phyloP scores from a whole-genome alignment of 495 filamentous ascomycete species.

The Penicillium turbatum region DNA sequence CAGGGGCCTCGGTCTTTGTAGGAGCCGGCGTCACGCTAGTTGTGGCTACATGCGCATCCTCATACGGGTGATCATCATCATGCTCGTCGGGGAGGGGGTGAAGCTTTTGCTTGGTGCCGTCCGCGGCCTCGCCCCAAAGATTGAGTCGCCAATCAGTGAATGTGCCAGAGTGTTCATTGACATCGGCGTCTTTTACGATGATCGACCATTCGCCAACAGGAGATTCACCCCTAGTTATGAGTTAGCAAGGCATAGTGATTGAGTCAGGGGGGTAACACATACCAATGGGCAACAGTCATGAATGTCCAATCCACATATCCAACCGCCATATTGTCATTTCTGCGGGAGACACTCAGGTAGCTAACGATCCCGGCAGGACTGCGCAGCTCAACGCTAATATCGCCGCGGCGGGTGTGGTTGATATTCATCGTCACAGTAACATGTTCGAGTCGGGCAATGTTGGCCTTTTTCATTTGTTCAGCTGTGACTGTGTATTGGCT shows the following conservation, averaged over 20 bases:
- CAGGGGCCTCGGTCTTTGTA: constrained; percentile 38
- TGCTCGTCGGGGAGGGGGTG: constrained; percentile 81
- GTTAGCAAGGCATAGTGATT: constrained; percentile 9
- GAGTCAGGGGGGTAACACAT: constrained; percentile 27
- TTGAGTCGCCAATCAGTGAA: constrained; percentile 93
- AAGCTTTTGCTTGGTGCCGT: constrained; percentile 61
- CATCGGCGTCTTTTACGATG: constrained; percentile 77
- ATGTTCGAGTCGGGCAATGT: constrained; percentile 83
- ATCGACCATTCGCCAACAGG: constrained; percentile 87
- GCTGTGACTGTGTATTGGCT: constrained; percentile 73
- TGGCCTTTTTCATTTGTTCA: constrained; percentile 72
- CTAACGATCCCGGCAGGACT: constrained; percentile 79
- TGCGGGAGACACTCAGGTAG: constrained; percentile 72
- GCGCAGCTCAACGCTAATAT: constrained; percentile 87
- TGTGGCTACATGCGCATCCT: constrained; percentile 50
- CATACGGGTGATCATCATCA: constrained; percentile 75
- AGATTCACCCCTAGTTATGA: constrained; percentile 68
- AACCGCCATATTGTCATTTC: constrained; percentile 52
- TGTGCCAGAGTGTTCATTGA: constrained; percentile 69
- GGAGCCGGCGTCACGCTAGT: constrained; percentile 47
- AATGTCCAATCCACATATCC: constrained; percentile 99
- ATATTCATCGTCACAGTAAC: constrained; percentile 98
- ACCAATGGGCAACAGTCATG: constrained; percentile 97
- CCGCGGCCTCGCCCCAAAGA: constrained; percentile 85
- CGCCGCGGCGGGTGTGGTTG: constrained; percentile 77